Percentiles rank a stretch among this genome's conserved stretches.
Evolutionary conservation across 257 asterid species (phyloP).

Genomic region (Jaltomata sinuosa): DNA sequence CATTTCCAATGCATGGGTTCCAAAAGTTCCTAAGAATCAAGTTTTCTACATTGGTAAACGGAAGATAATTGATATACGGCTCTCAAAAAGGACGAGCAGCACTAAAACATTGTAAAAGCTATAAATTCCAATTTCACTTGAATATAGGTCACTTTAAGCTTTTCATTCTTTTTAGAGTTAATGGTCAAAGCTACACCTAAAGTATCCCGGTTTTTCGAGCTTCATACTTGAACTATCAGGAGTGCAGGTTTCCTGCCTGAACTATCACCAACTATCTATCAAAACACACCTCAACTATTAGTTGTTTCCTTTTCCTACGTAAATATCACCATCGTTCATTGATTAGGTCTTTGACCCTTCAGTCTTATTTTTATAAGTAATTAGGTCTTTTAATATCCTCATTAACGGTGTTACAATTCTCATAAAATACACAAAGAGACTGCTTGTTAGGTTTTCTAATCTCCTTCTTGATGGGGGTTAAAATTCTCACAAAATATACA

Average conservation of each 20-base stretch:
- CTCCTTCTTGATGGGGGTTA: neutral
- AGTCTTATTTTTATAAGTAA: neutral
- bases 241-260: too few species aligned
- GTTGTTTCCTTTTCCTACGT: too few species aligned
- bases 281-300: too few species aligned
- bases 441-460: neutral
- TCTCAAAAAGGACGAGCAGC: neutral
- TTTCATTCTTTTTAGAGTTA: neutral
- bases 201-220: too few species aligned
- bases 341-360: too few species aligned
- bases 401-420: neutral
- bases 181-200: too few species aligned
- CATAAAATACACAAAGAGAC: neutral
- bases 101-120: neutral
- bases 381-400: neutral
- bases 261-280: too few species aligned
- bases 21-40: neutral
- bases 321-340: too few species aligned
- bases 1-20: neutral
- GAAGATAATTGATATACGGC: neutral
- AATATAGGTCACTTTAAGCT: neutral
- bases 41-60: neutral
- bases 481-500: neutral
- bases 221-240: too few species aligned
- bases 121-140: neutral